phyloP scores from a whole-genome alignment of 306 rosid genomes.

The Rubus parviflorus region DNA sequence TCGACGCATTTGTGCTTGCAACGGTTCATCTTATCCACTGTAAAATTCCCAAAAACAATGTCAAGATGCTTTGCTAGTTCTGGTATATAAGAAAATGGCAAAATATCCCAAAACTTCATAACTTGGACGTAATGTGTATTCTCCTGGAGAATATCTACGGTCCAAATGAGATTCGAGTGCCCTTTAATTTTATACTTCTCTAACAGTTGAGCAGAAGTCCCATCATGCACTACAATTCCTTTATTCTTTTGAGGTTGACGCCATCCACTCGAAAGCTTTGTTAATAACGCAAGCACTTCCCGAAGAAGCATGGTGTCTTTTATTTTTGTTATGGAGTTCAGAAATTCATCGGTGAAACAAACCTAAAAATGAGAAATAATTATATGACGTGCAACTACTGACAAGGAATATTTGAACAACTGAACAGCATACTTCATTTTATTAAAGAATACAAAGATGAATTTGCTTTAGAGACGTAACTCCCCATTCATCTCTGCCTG shows the following conservation, averaged over 20 bases:
- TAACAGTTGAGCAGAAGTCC: slow-evolving; percentile 29
- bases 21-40: slow-evolving; percentile 33
- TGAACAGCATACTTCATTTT: not conserved
- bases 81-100: slow-evolving; percentile 31
- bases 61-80: slow-evolving; percentile 31
- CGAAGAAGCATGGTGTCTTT: slow-evolving; percentile 25
- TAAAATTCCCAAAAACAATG: slow-evolving; percentile 41
- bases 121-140: slow-evolving; percentile 31
- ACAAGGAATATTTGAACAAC: not conserved
- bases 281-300: slow-evolving; percentile 37
- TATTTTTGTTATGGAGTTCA: slow-evolving; percentile 30
- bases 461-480: not conserved
- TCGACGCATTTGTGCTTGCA: slow-evolving; percentile 34
- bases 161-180: too few species aligned
- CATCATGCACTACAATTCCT: not conserved
- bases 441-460: not conserved
- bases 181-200: too few species aligned
- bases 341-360: slow-evolving; percentile 30
- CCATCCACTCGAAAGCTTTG: slow-evolving; percentile 55
- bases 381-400: too few species aligned
- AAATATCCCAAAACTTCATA: too few species aligned
- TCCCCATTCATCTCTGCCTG: not conserved
- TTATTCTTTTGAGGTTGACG: slow-evolving; percentile 14
- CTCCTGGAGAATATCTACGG: slow-evolving; percentile 23
- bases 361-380: slow-evolving; percentile 33